A percentile compares a stretch with the other conserved stretches of the same genome.
Evolutionary conservation across 192 early-diverging fungal species (phyloP).

Genomic region (Lunasporangiospora selenospora): DNA sequence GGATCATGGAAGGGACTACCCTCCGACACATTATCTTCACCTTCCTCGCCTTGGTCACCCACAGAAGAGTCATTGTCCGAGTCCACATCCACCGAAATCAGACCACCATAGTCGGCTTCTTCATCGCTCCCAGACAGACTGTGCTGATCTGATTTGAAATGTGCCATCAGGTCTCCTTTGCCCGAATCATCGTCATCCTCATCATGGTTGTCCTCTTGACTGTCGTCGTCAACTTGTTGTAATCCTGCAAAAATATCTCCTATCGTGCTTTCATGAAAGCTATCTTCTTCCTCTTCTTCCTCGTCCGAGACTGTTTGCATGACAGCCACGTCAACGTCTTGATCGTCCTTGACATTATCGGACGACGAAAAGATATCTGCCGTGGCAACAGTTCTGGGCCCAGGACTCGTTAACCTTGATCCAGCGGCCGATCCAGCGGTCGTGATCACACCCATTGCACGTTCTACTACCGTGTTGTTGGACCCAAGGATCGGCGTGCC

Average conservation of each 20-base stretch:
- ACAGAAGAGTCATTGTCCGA: constrained; percentile 12
- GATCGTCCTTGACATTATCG: too few species aligned
- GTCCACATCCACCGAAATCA: constrained; percentile 24
- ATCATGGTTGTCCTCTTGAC: neutral
- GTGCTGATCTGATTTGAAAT: too few species aligned
- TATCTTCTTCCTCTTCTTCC: too few species aligned
- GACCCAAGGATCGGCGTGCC: constrained; percentile 19
- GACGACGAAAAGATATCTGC: too few species aligned
- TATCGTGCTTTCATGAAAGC: too few species aligned
- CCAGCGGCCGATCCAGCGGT: too few species aligned
- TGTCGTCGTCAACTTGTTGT: too few species aligned
- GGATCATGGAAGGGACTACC: constrained; percentile 14
- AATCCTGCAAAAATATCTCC: too few species aligned
- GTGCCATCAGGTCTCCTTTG: neutral
- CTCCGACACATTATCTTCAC: neutral
- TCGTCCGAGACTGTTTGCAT: too few species aligned
- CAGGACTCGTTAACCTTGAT: too few species aligned
- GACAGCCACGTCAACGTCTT: too few species aligned
- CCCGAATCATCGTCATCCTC: constrained; percentile 1
- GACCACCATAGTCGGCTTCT: constrained; percentile 1
- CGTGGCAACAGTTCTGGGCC: too few species aligned
- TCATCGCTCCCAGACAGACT: constrained; percentile 1
- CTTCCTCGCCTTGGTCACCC: neutral
- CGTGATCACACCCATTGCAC: constrained; percentile 41
- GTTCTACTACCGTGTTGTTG: constrained; percentile 16